Conservation (phyloP, 345 rosid species). For the Gossypium thurberi region DNA sequence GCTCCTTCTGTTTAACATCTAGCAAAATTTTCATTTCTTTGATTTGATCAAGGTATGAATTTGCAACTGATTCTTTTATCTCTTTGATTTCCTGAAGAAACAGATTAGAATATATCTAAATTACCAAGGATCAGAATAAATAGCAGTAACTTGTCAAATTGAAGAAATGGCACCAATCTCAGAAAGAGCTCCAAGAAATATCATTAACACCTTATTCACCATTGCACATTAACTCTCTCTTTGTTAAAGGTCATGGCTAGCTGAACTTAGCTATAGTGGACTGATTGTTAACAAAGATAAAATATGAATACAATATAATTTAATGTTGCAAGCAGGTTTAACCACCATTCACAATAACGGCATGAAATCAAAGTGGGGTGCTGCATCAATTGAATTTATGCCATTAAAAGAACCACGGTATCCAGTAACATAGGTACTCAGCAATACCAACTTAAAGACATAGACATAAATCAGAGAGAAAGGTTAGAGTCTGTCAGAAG, state of each 20-base stretch:
- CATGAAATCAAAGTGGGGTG: background rate
- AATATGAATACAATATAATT: background rate
- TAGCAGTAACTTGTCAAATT: background rate
- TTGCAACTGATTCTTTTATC: constrained; percentile 52
- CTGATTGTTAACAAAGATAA: background rate
- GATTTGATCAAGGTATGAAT: constrained; percentile 43
- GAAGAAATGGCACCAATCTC: background rate
- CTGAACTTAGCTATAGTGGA: background rate
- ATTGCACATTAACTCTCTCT: background rate
- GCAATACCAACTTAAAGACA: background rate
- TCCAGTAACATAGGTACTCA: background rate
- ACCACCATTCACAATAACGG: background rate
- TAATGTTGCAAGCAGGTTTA: background rate
- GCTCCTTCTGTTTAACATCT: constrained; percentile 54
- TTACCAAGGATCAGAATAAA: background rate
- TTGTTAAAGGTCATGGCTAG: background rate
- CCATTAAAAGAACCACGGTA: background rate
- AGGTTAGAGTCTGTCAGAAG: constrained; percentile 8
- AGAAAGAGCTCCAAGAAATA: background rate
- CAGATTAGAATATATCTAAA: constrained; percentile 1
- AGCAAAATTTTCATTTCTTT: constrained; percentile 41
- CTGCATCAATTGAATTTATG: background rate
- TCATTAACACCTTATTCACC: background rate
- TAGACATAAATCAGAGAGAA: background rate
- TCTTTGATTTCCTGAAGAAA: constrained; percentile 59